Conservation (phyloP, 2,329 filamentous ascomycete genomes). For the Aspergillus neotritici region DNA sequence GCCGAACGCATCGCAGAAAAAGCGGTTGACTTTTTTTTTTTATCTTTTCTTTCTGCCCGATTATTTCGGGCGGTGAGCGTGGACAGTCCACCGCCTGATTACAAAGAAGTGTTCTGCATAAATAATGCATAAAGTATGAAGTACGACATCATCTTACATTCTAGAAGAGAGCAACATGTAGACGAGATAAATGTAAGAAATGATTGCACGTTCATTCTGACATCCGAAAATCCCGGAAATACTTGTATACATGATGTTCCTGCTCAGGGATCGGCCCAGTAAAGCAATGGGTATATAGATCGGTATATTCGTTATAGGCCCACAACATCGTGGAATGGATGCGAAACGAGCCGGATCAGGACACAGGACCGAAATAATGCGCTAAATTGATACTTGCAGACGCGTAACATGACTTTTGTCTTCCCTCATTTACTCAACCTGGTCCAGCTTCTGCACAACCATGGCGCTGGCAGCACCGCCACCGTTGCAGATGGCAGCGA, state of each 20-base stretch:
- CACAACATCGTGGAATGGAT: constrained; percentile 1
- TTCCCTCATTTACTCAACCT: constrained; percentile 30
- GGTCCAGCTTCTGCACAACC: constrained; percentile 76
- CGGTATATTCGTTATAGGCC: constrained; percentile 8
- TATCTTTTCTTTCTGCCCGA: constrained; percentile 14
- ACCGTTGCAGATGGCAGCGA: constrained; percentile 94
- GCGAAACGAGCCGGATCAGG: too few relatives aligned
- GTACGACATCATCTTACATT: neutral
- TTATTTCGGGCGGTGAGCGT: constrained; percentile 9
- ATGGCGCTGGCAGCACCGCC: constrained; percentile 87
- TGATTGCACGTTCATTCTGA: neutral
- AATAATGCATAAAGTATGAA: too few relatives aligned
- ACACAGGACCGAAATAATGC: too few relatives aligned
- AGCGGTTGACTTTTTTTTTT: constrained; percentile 23
- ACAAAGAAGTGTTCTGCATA: too few relatives aligned
- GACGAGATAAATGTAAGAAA: too few relatives aligned
- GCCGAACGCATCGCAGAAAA: constrained; percentile 1
- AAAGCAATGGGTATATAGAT: constrained; percentile 4
- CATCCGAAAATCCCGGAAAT: too few relatives aligned
- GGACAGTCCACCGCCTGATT: too few relatives aligned
- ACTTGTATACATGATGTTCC: neutral
- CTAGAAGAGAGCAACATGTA: neutral
- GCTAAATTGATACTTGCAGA: too few relatives aligned
- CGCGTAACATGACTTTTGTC: too few relatives aligned
- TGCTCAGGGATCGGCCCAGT: too few relatives aligned